A percentile compares a stretch with the other conserved stretches of the same genome.
Conservation (phyloP, 257 asterid species). For the Lycium barbarum region DNA sequence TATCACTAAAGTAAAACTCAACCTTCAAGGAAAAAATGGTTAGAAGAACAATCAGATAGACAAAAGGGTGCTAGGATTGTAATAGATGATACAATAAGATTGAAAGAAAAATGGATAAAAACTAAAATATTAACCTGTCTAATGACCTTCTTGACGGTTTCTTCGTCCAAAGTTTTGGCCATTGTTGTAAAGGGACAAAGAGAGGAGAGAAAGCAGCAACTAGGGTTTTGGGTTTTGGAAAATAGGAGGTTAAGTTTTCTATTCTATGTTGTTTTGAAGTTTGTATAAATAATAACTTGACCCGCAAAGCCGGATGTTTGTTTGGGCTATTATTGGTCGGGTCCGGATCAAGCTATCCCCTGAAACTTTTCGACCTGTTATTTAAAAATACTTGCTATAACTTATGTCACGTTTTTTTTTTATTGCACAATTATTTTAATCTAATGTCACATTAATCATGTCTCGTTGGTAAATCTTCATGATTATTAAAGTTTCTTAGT, state of each 20-base stretch:
- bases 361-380: too few relatives aligned
- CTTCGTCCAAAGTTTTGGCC: conserved; percentile 74
- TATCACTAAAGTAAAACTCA: conserved; percentile 95
- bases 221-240: conserved; percentile 61
- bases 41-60: not conserved
- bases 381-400: too few relatives aligned
- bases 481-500: too few relatives aligned
- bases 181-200: conserved; percentile 31
- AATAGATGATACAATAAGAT: not conserved
- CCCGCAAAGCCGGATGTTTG: too few relatives aligned
- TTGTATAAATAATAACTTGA: not conserved
- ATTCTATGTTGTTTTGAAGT: not conserved
- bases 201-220: conserved; percentile 7
- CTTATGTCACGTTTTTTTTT: too few relatives aligned
- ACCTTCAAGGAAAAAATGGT: conserved; percentile 58
- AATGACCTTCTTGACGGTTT: conserved; percentile 79
- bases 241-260: too few relatives aligned
- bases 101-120: not conserved
- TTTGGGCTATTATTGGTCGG: too few relatives aligned
- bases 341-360: too few relatives aligned
- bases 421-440: too few relatives aligned
- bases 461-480: too few relatives aligned
- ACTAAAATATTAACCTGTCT: conserved; percentile 66
- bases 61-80: not conserved
- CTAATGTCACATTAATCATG: too few relatives aligned